These are phyloP conservation scores for Haplosporangium gracile DNA, from an alignment of 192 early-diverging fungal species.

Conservation along the genomic window DNA sequence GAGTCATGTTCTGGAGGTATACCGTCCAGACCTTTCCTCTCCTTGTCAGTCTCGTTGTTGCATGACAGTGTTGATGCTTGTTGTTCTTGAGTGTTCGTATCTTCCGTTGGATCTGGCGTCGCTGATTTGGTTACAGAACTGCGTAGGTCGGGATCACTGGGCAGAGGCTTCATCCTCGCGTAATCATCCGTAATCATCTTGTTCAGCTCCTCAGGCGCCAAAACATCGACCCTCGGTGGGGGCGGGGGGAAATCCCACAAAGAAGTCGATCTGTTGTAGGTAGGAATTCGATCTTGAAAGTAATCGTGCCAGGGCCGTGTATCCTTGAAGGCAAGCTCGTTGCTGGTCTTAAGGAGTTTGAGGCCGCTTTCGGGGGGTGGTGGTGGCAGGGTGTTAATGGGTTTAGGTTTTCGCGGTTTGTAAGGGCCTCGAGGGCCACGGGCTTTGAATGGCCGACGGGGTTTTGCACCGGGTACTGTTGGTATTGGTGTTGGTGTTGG, in stretches of 20 bases:
- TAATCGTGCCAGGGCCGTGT: background rate
- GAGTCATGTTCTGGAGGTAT: background rate
- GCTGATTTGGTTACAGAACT: too few relatives aligned
- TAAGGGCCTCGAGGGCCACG: background rate
- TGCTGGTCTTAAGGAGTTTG: background rate
- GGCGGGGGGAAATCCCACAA: background rate
- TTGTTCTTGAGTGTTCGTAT: background rate
- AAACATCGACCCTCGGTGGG: background rate
- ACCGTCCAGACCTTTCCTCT: background rate
- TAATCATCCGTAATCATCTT: background rate
- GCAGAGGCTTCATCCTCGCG: background rate
- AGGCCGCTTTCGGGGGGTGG: background rate
- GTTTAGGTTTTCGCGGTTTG: background rate
- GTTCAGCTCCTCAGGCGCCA: background rate
- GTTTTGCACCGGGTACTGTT: background rate
- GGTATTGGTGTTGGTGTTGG: background rate
- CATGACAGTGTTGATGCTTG: background rate
- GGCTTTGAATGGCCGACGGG: background rate
- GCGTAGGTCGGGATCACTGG: too few relatives aligned
- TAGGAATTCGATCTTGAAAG: background rate
- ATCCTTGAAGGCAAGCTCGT: background rate
- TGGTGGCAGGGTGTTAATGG: background rate
- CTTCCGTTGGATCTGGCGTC: background rate
- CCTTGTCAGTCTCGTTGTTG: background rate
- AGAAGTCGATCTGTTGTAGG: background rate